Evolutionary conservation across 805 yeast species (phyloP), one percentile per base, ranked within the genome.

Genomic region (Komagataella phaffii): DNA sequence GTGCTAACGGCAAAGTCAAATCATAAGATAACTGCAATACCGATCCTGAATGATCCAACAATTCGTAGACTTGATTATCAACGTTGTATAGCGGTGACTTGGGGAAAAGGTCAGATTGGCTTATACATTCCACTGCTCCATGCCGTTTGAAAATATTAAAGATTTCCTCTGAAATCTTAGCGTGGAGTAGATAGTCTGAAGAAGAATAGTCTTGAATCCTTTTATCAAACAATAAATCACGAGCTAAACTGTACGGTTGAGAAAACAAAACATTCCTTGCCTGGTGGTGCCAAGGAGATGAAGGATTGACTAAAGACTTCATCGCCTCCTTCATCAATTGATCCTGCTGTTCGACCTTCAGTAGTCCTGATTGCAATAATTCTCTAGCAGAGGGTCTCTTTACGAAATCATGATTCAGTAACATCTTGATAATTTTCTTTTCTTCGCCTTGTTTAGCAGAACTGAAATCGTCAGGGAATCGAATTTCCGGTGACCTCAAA

Each of bases 261-360:
- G 85, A 74, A 64, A 93, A 93, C 43, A 93, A 68, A 0, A 93
- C 85, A 51, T 84, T 85, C 60, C 96, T 76, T 0, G 93, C 96
- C 63, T 89, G 95, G 56, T 82, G 87, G 57, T 90, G 93, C 95
- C 96, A 89, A 1, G 96, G 90, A 0, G 96, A 87, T 0, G 93
- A 81, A 0, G 96, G 91, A 63, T 89, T 90, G 0, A 96, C 85
- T 53, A 93, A 67, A 24, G 89, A 86, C 56, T 82, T 80, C 56
- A 93, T 70, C 0, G 96, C 96, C 60, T 89, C 96, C 60, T 87
- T 85, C 53, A 93, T 85, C 8, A 88, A 77, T 60, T 86, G 87
- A 61, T 93, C 97, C 59, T 89, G 95, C 56, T 88, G 91, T 53
- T 87, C 88, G 0, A 88, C 86, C 0, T 97, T 96, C 19, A 93